Conservation (phyloP, 352 stramenopile species). For the Phytopythium montanum region DNA sequence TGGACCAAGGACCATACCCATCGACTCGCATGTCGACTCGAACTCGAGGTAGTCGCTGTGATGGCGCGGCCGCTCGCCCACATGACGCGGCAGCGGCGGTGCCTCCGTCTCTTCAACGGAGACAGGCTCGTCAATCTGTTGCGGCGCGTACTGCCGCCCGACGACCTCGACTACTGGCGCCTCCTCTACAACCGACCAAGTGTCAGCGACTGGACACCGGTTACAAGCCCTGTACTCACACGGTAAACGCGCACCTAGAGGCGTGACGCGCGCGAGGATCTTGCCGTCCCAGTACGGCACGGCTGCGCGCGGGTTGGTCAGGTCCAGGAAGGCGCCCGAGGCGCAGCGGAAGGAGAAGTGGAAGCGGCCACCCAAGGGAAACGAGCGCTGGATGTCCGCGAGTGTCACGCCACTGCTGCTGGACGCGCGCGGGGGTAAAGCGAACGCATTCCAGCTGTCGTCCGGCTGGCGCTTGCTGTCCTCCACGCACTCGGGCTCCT, state of each 20-base stretch:
- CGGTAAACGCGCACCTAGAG: conserved; percentile 32
- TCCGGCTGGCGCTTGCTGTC: conserved; percentile 42
- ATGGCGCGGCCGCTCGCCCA: conserved; percentile 11
- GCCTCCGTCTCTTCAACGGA: conserved; percentile 39
- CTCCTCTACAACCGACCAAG: not conserved
- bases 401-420: conserved; percentile 30
- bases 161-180: conserved; percentile 2
- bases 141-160: not conserved
- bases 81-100: conserved; percentile 4
- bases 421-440: conserved; percentile 20
- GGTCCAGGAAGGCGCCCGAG: conserved; percentile 58
- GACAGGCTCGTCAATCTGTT: conserved; percentile 29
- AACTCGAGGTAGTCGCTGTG: conserved; percentile 53
- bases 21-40: conserved; percentile 49
- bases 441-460: conserved; percentile 75
- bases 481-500: conserved; percentile 48
- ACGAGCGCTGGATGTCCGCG: conserved; percentile 57
- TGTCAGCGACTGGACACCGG: no score
- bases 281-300: conserved; percentile 66
- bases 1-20: conserved; percentile 18
- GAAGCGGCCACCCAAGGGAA: conserved; percentile 60
- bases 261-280: conserved; percentile 66
- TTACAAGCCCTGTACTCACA: no score
- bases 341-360: conserved; percentile 81
- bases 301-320: conserved; percentile 60